Conservation (phyloP, 805 yeast genomes). For the Vanderwaltozyma polyspora region DNA sequence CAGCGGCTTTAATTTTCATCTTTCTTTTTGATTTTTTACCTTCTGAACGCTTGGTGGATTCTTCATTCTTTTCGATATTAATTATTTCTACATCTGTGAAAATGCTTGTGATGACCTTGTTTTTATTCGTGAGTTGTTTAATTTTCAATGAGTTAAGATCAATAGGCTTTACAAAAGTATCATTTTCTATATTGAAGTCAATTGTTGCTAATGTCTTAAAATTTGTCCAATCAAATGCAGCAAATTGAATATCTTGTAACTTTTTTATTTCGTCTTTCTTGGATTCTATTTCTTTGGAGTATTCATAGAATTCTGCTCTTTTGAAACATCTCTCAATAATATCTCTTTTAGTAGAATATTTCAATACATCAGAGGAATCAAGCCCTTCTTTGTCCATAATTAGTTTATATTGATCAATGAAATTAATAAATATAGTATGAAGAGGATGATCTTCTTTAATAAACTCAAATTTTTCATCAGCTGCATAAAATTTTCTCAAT, state of each 20-base stretch:
- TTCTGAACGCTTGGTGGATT: slow-evolving; percentile 2
- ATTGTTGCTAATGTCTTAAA: slow-evolving; percentile 62
- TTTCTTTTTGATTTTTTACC: slow-evolving; percentile 34
- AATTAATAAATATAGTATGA: slow-evolving; percentile 37
- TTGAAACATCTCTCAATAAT: slow-evolving; percentile 27
- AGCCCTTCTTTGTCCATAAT: slow-evolving; percentile 8
- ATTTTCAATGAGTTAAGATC: slow-evolving; percentile 26
- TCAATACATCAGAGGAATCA: neutral
- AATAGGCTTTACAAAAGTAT: slow-evolving; percentile 41
- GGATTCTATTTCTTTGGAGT: slow-evolving; percentile 27
- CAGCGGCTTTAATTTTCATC: slow-evolving; percentile 52
- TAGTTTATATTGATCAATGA: slow-evolving; percentile 44
- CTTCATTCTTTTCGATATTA: neutral
- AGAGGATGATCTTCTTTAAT: slow-evolving; percentile 49
- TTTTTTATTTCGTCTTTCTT: slow-evolving; percentile 28
- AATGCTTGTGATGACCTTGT: too few species aligned
- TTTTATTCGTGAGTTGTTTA: neutral
- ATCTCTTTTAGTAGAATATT: neutral
- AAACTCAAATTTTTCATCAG: slow-evolving; percentile 57
- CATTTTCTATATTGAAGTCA: slow-evolving; percentile 51
- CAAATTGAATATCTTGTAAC: slow-evolving; percentile 40
- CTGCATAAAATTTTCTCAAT: slow-evolving; percentile 24
- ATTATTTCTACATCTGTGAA: neutral
- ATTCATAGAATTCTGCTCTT: slow-evolving; percentile 45
- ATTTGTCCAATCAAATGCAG: slow-evolving; percentile 81